A percentile compares a stretch with the other conserved stretches of the same genome.
These are phyloP conservation scores for Pleodorina starrii DNA, from an alignment of 139 green algal genomes.

Conservation along the genomic window DNA sequence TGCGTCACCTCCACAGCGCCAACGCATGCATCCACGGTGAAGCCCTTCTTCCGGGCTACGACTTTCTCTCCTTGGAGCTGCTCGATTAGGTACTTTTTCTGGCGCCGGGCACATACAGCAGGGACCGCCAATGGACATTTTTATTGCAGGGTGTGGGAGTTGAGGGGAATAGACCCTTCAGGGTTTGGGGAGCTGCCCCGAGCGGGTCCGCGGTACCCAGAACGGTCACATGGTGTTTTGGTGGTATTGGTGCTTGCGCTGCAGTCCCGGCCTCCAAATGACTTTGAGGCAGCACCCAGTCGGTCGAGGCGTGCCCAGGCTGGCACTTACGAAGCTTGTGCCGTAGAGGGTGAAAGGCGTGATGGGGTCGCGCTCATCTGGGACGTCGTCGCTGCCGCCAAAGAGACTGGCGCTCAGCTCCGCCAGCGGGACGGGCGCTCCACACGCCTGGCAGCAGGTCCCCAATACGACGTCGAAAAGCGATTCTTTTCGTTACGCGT, in stretches of 20 bases:
- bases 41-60: slow-evolving; percentile 54
- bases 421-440: neutral
- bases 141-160: too few relatives aligned
- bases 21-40: slow-evolving; percentile 64
- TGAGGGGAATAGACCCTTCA: too few relatives aligned
- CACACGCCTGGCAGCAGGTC: neutral
- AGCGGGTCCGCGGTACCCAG: too few relatives aligned
- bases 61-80: slow-evolving; percentile 68
- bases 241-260: too few relatives aligned
- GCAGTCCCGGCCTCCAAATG: too few relatives aligned
- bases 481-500: too few relatives aligned
- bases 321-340: slow-evolving; percentile 31
- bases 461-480: neutral
- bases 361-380: slow-evolving; percentile 47
- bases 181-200: too few relatives aligned
- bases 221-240: too few relatives aligned
- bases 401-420: slow-evolving; percentile 56
- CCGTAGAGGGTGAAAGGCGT: slow-evolving; percentile 74
- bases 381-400: slow-evolving; percentile 13
- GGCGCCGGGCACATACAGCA: too few relatives aligned
- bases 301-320: too few relatives aligned
- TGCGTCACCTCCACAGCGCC: slow-evolving; percentile 44
- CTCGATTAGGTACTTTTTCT: slow-evolving; percentile 73
- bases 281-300: too few relatives aligned
- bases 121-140: too few relatives aligned